Base-by-base conservation (phyloP, 2,329 filamentous ascomycete species). In the Fusarium udum region DNA sequence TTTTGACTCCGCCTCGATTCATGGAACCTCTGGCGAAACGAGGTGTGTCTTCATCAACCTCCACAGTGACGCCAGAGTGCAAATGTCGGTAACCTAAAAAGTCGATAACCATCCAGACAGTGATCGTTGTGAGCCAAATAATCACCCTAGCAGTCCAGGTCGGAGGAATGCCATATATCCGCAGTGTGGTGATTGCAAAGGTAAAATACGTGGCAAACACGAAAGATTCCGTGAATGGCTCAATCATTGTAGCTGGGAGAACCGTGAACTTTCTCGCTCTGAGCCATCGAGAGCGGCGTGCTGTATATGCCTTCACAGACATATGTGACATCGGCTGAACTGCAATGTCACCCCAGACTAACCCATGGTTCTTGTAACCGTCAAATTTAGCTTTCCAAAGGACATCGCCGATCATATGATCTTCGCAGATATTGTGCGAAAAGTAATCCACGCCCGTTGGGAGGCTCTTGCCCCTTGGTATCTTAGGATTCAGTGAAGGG, bases 221-320 rank as follows among this genome's bases (percentile, higher is more conserved):
- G 39, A 99, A 88, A 34, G 92, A 92, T 81, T 99, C 96, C 2
- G 97, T 95, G 5, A 95, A 95, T 0, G 95, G 96, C 80, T 99
- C 96, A 6, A 98, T 93, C 3, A 98, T 85, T 0, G 97, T 98
- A 0, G 96, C 97, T 0, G 92, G 86, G 4, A 94, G 88, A 20
- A 99, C 96, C 0, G 95, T 98, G 85, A 94, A 98, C 81, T 99
- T 99, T 51, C 96, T 88, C 3, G 97, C 97, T 11, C 96, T 90
- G 31, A 98, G 85, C 96, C 96, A 99, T 58, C 96, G 89, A 8
- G 95, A 92, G 31, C 96, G 89, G 18, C 96, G 91, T 10, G 92
- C 92, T 51, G 93, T 87, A 79, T 97, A 98, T 34, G 93, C 91
- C 8, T 81, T 79, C 2, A 97, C 86, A 5, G 92, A 91, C 89